Conservation (phyloP, 2,329 filamentous ascomycete species). For the Monilinia vaccinii-corymbosi region DNA sequence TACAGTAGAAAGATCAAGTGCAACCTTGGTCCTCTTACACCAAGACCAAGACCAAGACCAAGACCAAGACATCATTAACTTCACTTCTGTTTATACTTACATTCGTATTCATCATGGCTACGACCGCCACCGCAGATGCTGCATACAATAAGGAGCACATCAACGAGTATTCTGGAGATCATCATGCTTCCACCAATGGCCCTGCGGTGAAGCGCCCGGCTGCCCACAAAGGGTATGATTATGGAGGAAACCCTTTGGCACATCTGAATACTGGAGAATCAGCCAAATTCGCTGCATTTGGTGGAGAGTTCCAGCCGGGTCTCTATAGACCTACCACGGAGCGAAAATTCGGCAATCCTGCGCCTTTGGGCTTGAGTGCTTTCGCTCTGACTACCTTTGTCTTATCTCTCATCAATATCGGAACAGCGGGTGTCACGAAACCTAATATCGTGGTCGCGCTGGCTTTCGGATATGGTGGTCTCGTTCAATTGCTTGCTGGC, state of each 20-base stretch:
- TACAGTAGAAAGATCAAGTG: neutral
- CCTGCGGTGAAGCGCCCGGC: conserved; percentile 5
- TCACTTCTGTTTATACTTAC: neutral
- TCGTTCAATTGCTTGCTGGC: conserved; percentile 59
- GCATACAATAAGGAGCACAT: conserved; percentile 19
- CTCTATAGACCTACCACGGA: conserved; percentile 43
- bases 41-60: too few species aligned
- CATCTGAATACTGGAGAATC: conserved; percentile 36
- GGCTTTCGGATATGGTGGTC: conserved; percentile 55
- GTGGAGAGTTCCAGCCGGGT: conserved; percentile 51
- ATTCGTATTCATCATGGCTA: conserved; percentile 18
- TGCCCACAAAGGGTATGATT: conserved; percentile 17
- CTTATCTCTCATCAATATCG: conserved; percentile 48
- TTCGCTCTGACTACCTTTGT: conserved; percentile 57
- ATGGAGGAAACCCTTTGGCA: conserved; percentile 38
- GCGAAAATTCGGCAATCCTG: conserved; percentile 51
- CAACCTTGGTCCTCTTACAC: neutral
- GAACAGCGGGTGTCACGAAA: conserved; percentile 35
- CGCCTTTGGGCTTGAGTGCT: conserved; percentile 48
- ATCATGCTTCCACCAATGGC: conserved; percentile 13
- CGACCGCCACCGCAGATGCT: conserved; percentile 17
- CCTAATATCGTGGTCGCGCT: conserved; percentile 47
- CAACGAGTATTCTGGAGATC: conserved; percentile 7
- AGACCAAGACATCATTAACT: neutral
- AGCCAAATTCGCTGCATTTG: conserved; percentile 43